Evolutionary conservation across 768 basidiomycete species (phyloP), one percentile per base, ranked within the genome.

Genomic region (Leccinum obscurum): DNA sequence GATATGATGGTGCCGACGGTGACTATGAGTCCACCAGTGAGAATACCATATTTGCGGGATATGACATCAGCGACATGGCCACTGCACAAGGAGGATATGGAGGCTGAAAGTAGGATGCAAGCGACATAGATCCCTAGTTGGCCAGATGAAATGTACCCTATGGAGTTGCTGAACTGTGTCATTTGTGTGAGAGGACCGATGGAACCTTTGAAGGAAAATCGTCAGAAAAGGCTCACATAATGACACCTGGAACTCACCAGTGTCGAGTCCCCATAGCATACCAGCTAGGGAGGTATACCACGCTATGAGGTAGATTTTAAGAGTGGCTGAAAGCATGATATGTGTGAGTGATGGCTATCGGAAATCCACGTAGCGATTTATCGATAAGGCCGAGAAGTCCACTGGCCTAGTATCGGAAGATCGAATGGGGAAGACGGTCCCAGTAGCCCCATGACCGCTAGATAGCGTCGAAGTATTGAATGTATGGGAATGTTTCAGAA

Each of bases 141-240:
- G 8, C 74, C 69, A 0, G 80, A 72, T 11, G 72, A 69, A 15
- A 80, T 67, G 26, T 55, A 54, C 15, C 75, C 75, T 61, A 81
- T 80, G 15, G 74, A 73, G 7, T 61, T 28, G 54, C 69, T 61
- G 64, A 84, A 83, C 20, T 80, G 76, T 2, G 72, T 60, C 83
- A 83, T 83, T 37, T 78, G 75, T 3, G 76, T 81, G 34, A 83
- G 69, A 34, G 81, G 77, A 2, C 80, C 82, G 20, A 81, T 78
- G 9, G 73, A 73, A 37, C 66, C 71, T 71, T 62, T 48, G 11
- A 30, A 44, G 9, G 20, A 48, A 34, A 26, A 55, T 52, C 20
- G 13, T 58, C 15, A 58, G 52, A 28, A 24, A 14, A 11, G 5
- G 3, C 11, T 2, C 10, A 55, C 3, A 51, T 15, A 44, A 13